phyloP scores from a whole-genome alignment of 331 rosid genomes.

The Rosa hybrid region DNA sequence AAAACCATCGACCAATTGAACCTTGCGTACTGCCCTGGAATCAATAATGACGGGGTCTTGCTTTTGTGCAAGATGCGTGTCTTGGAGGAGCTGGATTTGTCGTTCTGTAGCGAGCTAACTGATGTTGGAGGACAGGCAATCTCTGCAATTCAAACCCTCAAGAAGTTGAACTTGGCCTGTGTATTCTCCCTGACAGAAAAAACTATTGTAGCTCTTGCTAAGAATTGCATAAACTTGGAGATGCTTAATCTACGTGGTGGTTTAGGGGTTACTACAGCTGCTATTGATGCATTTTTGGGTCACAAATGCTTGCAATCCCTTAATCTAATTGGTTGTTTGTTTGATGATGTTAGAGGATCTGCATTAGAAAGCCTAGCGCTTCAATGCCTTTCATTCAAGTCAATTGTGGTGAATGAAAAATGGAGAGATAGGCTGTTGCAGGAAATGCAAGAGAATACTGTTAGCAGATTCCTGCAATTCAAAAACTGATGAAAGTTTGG shows the following conservation, averaged over 20 bases:
- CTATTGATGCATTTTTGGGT: neutral
- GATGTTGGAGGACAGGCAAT: neutral
- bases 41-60: slow-evolving; percentile 22
- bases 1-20: slow-evolving; percentile 18
- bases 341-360: neutral
- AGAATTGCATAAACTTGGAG: neutral
- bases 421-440: neutral
- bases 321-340: neutral
- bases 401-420: neutral
- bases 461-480: neutral
- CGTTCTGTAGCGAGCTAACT: neutral
- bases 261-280: neutral
- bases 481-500: no score
- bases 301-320: neutral
- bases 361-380: neutral
- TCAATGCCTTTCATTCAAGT: neutral
- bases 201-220: neutral
- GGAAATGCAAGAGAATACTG: neutral
- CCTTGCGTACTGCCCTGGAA: slow-evolving; percentile 10
- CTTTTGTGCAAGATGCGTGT: slow-evolving; percentile 16
- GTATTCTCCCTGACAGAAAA: neutral
- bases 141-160: neutral
- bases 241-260: neutral
- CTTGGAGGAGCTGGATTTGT: slow-evolving; percentile 32
- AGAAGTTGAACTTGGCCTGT: neutral